These are phyloP conservation scores for Alnus glutinosa DNA, from an alignment of 306 rosid genomes.

Conservation along the genomic window DNA sequence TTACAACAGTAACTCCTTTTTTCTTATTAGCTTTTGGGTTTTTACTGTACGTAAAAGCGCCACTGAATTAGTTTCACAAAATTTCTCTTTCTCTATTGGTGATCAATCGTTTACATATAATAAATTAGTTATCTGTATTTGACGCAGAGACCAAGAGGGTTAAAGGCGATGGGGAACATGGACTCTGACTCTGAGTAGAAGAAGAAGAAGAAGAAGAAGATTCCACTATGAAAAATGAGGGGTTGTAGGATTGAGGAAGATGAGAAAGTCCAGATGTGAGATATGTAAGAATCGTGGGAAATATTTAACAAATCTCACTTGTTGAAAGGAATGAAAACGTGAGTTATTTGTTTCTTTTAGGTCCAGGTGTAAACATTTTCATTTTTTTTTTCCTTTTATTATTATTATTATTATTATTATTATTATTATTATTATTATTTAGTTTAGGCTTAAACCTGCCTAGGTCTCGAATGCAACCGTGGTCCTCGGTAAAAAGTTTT, in stretches of 20 bases:
- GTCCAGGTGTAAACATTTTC: background rate
- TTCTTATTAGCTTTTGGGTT: no score
- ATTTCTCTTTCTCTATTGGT: no score
- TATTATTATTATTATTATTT: no score
- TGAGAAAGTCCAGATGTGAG: constrained; percentile 19
- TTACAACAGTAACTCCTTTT: no score
- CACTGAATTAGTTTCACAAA: background rate
- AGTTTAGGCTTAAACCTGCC: no score
- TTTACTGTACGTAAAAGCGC: no score
- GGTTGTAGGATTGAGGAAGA: constrained; percentile 8
- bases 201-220: constrained; percentile 5
- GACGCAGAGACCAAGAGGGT: constrained; percentile 87
- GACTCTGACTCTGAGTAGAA: constrained; percentile 74
- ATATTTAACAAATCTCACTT: constrained; percentile 22
- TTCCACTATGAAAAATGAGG: constrained; percentile 7
- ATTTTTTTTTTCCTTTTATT: background rate
- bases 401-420: no score
- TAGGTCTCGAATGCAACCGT: no score
- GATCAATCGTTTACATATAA: no score
- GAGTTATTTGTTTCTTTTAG: background rate
- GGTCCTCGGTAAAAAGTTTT: no score
- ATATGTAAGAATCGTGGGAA: constrained; percentile 39
- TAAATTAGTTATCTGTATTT: background rate
- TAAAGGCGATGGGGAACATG: constrained; percentile 91
- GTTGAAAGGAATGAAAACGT: constrained; percentile 23